Evolutionary conservation across 2,329 filamentous ascomycete genomes (phyloP).

Genomic region (Exophiala xenobiotica): DNA sequence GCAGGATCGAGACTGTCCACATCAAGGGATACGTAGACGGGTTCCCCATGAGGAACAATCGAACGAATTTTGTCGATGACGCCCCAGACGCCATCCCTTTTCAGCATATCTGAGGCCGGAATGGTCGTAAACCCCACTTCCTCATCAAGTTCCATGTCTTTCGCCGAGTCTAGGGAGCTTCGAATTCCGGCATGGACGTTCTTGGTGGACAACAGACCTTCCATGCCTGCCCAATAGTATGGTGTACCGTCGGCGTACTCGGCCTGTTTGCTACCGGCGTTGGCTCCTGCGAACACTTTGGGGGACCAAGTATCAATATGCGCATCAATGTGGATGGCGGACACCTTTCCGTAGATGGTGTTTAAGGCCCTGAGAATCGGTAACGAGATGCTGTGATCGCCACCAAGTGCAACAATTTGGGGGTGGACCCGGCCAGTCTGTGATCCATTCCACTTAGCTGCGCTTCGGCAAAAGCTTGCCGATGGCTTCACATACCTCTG

Average conservation of each 20-base stretch:
- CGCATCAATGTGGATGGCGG: slow-evolving; percentile 16
- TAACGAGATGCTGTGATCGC: slow-evolving; percentile 16
- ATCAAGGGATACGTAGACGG: slow-evolving; percentile 18
- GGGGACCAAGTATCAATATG: slow-evolving; percentile 19
- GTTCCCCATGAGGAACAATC: neutral
- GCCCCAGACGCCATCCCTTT: slow-evolving; percentile 6
- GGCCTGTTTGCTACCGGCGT: slow-evolving; percentile 13
- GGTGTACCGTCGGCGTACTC: slow-evolving; percentile 15
- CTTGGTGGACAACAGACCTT: slow-evolving; percentile 7
- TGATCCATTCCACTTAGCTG: too few species aligned
- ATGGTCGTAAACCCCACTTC: slow-evolving; percentile 13
- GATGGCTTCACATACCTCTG: slow-evolving; percentile 10
- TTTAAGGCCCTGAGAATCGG: slow-evolving; percentile 15
- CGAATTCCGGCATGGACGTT: slow-evolving; percentile 16
- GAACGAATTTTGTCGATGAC: slow-evolving; percentile 16
- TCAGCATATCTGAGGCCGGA: slow-evolving; percentile 12
- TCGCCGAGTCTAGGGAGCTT: slow-evolving; percentile 3
- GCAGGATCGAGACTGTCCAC: slow-evolving; percentile 14
- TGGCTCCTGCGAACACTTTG: slow-evolving; percentile 15
- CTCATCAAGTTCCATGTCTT: slow-evolving; percentile 9
- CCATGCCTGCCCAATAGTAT: slow-evolving; percentile 14
- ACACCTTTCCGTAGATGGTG: slow-evolving; percentile 12
- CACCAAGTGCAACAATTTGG: slow-evolving; percentile 13
- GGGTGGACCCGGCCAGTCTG: slow-evolving; percentile 11
- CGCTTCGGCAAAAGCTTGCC: too few species aligned